A percentile compares a stretch with the other conserved stretches of the same genome.
phyloP scores from a whole-genome alignment of 352 stramenopile species.

The Pythium rishiriense region DNA sequence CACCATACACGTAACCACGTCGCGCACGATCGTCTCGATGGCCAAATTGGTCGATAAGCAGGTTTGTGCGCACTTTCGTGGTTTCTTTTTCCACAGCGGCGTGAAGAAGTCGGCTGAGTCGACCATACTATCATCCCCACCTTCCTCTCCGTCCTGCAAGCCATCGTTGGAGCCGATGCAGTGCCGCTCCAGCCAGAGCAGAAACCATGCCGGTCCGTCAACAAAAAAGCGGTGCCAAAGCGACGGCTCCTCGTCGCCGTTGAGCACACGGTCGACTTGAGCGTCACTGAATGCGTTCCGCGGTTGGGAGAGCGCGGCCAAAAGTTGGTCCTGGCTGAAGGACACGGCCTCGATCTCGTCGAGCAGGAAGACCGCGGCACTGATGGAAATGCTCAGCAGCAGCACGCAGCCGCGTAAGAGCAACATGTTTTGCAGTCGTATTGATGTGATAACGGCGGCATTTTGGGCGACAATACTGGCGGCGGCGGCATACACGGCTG shows the following conservation, averaged over 20 bases:
- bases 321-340: constrained; percentile 38
- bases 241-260: constrained; percentile 38
- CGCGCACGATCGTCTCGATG: constrained; percentile 10
- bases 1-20: neutral
- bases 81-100: constrained; percentile 20
- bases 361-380: constrained; percentile 10
- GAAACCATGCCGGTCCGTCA: constrained; percentile 45
- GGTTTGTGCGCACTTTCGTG: neutral
- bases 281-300: constrained; percentile 25
- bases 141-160: neutral
- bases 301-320: constrained; percentile 2
- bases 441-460: neutral
- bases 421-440: constrained; percentile 4
- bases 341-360: constrained; percentile 34
- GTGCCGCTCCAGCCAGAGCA: constrained; percentile 36
- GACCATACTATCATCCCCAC: constrained; percentile 1
- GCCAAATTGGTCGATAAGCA: constrained; percentile 11
- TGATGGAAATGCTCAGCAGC: constrained; percentile 11
- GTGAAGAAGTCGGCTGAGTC: constrained; percentile 40
- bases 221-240: constrained; percentile 53
- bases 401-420: constrained; percentile 19
- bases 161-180: constrained; percentile 15
- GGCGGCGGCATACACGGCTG: constrained; percentile 2
- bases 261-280: constrained; percentile 32
- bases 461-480: neutral